phyloP scores from a whole-genome alignment of 2,329 filamentous ascomycete species.

The Coniochaeta sp. region DNA sequence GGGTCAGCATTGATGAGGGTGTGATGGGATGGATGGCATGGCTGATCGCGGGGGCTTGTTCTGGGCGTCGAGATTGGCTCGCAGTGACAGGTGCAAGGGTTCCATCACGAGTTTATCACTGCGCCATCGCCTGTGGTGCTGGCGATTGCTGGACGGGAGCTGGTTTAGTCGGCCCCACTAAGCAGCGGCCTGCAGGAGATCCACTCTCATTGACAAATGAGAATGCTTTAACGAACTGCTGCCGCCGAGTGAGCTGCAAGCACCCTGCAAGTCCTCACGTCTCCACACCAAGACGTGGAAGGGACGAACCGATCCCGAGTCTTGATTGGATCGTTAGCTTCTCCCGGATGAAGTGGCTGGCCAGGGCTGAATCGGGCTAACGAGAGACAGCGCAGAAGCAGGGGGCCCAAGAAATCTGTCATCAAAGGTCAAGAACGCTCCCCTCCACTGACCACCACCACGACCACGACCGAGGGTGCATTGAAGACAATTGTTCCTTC shows the following conservation, averaged over 20 bases:
- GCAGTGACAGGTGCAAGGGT: not conserved
- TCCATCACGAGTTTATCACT: constrained; percentile 1
- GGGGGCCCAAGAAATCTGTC: too few species aligned
- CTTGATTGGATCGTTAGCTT: constrained; percentile 1
- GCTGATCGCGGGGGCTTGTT: not conserved
- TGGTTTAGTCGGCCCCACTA: not conserved
- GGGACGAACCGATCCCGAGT: not conserved
- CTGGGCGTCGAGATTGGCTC: not conserved
- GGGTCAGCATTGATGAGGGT: not conserved
- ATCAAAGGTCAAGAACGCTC: not conserved
- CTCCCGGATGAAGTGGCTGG: not conserved
- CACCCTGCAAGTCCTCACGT: not conserved
- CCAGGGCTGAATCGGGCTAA: not conserved
- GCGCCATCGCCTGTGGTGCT: not conserved
- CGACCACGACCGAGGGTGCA: too few species aligned
- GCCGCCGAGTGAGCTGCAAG: not conserved
- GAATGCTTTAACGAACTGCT: not conserved
- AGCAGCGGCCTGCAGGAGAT: not conserved
- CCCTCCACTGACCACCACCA: not conserved
- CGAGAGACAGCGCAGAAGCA: too few species aligned
- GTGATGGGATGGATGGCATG: too few species aligned
- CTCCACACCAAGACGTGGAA: not conserved
- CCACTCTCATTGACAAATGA: not conserved
- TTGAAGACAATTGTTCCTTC: not conserved
- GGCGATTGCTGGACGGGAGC: not conserved